Base-by-base conservation (phyloP, 805 yeast species). In the Ogataea methylovora region DNA sequence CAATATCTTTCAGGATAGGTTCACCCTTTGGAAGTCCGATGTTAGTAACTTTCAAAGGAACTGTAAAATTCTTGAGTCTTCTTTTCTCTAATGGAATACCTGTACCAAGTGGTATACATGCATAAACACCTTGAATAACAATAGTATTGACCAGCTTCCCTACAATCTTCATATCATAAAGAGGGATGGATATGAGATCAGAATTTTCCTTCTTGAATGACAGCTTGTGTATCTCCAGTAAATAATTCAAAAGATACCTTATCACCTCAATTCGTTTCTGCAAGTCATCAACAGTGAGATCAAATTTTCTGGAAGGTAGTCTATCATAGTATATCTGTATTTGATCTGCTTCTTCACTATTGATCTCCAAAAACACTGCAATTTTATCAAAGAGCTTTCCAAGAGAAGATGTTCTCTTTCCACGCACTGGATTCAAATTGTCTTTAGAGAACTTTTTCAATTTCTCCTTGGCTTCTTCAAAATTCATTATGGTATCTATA, bases 161-260 rank as follows among this genome's bases (percentile, higher is more conserved):
- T 36, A 92, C 71, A 4, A 74, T 69, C 51, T 78, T 82, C 69
- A 90, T 77, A 52, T 92, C 97, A 46, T 85, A 87, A 8, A 90
- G 63, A 0, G 97, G 84, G 12, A 90, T 79, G 8, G 81, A 63
- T 9, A 83, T 64, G 32, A 72, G 43, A 31, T 58, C 51, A 27
- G 46, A 43, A 38, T 66, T 64, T 12, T 49, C 52, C 18, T 49
- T 35, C 30, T 51, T 56, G 1, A 41, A 39, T 4, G 77, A 58
- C 2, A 58, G 38, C 5, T 40, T 30, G 43, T 72, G 75, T 16
- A 73, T 63, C 26, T 58, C 44, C 2, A 45, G 28, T n/a, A 75
- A 46, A 32, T 49, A 55, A 3, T 53, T 42, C 12, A 73, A 49
- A 4, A 72, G 47, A 22, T 43, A 43, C n/a, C 52, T 49, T 2